phyloP scores from a whole-genome alignment of 805 yeast species.

The Saturnispora diversa region DNA sequence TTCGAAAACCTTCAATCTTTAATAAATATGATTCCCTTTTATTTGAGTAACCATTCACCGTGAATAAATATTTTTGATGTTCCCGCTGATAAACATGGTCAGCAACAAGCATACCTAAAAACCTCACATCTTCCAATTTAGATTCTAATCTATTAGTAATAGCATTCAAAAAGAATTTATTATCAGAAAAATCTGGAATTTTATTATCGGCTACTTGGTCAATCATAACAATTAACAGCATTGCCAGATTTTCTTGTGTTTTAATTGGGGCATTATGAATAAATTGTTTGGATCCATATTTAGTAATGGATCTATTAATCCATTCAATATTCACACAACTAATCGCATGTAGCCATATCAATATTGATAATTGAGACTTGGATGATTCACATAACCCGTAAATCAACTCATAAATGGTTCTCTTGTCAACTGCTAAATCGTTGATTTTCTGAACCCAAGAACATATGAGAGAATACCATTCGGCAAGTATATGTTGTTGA shows the following conservation, averaged over 20 bases:
- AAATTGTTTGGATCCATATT: constrained; percentile 22
- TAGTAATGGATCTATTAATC: constrained; percentile 7
- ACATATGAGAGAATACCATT: neutral
- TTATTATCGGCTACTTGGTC: constrained; percentile 19
- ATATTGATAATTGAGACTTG: constrained; percentile 1
- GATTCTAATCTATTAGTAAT: constrained; percentile 51
- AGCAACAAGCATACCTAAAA: constrained; percentile 51
- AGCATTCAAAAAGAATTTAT: constrained; percentile 37
- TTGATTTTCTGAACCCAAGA: constrained; percentile 2
- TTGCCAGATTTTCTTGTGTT: constrained; percentile 43
- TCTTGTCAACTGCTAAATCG: neutral
- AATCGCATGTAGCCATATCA: constrained; percentile 7
- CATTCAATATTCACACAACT: neutral
- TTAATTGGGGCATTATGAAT: constrained; percentile 30
- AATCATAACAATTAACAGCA: constrained; percentile 35
- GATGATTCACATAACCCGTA: constrained; percentile 7
- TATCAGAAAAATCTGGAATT: constrained; percentile 28
- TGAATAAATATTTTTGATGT: constrained; percentile 28
- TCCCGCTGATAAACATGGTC: constrained; percentile 35
- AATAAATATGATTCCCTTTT: too few species aligned
- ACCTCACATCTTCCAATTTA: constrained; percentile 36
- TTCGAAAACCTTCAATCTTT: too few species aligned
- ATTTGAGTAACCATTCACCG: constrained; percentile 19
- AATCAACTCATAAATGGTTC: neutral
- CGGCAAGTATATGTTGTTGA: neutral